phyloP scores from a whole-genome alignment of 2,329 filamentous ascomycete genomes.

The Purpureocillium lavendulum region DNA sequence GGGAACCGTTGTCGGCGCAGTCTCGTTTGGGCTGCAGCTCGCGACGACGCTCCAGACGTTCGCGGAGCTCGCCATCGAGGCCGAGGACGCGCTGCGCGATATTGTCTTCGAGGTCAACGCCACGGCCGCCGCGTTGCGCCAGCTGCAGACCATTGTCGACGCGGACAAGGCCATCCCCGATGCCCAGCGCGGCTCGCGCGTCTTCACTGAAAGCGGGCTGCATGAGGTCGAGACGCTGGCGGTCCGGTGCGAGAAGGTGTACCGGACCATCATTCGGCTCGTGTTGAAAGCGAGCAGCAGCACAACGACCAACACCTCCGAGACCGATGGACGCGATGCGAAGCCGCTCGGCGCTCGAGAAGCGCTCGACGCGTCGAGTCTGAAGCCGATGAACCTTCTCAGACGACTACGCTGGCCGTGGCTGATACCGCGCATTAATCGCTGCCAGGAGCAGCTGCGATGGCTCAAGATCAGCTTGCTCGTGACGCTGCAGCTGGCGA shows the following conservation, averaged over 20 bases:
- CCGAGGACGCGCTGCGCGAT: constrained; percentile 2
- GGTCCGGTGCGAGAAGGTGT: constrained; percentile 1
- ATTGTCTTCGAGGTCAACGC: constrained; percentile 4
- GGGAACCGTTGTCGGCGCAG: constrained; percentile 1
- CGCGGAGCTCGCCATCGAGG: constrained; percentile 3
- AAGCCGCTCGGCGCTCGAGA: background rate
- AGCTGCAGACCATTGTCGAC: constrained; percentile 3
- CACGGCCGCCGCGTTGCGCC: background rate
- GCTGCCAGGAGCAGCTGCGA: background rate
- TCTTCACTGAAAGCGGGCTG: background rate
- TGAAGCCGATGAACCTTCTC: background rate
- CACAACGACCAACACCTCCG: background rate
- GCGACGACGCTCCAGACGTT: constrained; percentile 3
- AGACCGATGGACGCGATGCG: too few species aligned
- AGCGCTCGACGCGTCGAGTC: background rate
- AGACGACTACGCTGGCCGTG: constrained; percentile 1
- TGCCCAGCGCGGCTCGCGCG: too few species aligned
- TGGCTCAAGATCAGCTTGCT: constrained; percentile 3
- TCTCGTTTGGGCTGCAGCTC: constrained; percentile 1
- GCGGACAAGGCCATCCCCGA: background rate
- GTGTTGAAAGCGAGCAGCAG: background rate
- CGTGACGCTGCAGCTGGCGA: background rate
- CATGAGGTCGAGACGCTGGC: constrained; percentile 1
- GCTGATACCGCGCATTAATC: background rate
- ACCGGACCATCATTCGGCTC: background rate